Percentiles rank a stretch among this genome's conserved stretches.
These are phyloP conservation scores for Theileria orientalis DNA, from an alignment of 169 alveolate genomes.

Conservation along the genomic window DNA sequence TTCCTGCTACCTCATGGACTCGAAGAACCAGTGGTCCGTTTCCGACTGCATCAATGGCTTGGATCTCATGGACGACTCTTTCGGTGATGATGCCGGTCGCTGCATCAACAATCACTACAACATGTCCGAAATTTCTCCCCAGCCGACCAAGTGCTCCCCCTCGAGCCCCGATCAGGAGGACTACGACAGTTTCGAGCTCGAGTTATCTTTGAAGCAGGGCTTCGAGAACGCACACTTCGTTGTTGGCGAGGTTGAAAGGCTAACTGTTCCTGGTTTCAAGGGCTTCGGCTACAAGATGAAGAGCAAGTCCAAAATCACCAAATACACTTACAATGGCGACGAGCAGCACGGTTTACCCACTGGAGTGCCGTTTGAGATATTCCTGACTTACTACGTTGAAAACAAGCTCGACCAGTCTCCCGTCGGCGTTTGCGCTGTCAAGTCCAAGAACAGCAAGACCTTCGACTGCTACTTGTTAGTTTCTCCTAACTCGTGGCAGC, in stretches of 20 bases:
- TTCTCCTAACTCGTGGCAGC: not conserved
- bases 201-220: too few relatives aligned
- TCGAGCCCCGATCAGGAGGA: too few relatives aligned
- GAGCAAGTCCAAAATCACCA: not conserved
- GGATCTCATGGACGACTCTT: not conserved
- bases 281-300: not conserved
- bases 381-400: not conserved
- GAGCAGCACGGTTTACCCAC: conserved; percentile 8
- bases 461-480: not conserved
- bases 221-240: too few relatives aligned
- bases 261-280: not conserved
- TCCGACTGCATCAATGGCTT: not conserved
- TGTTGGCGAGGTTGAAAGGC: not conserved
- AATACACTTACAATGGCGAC: not conserved
- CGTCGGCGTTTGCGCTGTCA: not conserved
- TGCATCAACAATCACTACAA: not conserved
- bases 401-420: not conserved
- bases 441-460: not conserved
- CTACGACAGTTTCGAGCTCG: too few relatives aligned
- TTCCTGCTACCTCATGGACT: not conserved
- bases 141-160: too few relatives aligned
- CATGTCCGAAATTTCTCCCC: too few relatives aligned
- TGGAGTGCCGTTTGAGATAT: not conserved
- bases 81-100: not conserved
- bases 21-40: not conserved